phyloP scores from a whole-genome alignment of 768 basidiomycete genomes.

The Glaciozyma martinii region DNA sequence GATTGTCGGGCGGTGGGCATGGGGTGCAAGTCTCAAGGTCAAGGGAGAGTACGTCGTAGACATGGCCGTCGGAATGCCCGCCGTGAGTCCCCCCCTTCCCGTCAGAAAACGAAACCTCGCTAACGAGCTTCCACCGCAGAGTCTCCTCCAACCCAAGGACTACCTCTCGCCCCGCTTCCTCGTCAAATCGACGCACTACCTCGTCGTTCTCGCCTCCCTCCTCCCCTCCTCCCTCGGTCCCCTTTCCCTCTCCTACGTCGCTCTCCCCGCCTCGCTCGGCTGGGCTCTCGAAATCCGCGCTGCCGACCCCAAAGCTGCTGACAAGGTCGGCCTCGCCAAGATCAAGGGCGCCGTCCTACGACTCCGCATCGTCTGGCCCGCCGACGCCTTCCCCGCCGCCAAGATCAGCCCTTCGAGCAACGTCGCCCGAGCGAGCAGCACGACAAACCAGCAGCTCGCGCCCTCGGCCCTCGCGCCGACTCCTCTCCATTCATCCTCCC shows the following conservation, averaged over 20 bases:
- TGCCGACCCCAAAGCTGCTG: conserved; percentile 4
- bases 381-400: conserved; percentile 48
- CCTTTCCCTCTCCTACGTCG: conserved; percentile 45
- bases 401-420: conserved; percentile 62
- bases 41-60: conserved; percentile 31
- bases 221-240: conserved; percentile 19
- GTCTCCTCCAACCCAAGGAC: conserved; percentile 91
- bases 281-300: conserved; percentile 52
- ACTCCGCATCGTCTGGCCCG: conserved; percentile 60
- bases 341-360: conserved; percentile 58
- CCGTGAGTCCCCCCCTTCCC: conserved; percentile 6
- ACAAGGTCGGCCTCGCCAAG: conserved; percentile 48
- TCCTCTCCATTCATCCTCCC: conserved; percentile 64
- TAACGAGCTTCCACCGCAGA: conserved; percentile 24
- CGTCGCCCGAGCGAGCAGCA: conserved; percentile 50
- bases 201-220: conserved; percentile 64
- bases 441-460: conserved; percentile 22
- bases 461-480: conserved; percentile 47
- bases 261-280: conserved; percentile 54
- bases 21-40: conserved; percentile 26
- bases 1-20: conserved; percentile 29
- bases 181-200: conserved; percentile 82
- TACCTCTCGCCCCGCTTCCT: conserved; percentile 81
- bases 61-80: conserved; percentile 29
- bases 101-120: too few species aligned